Evolutionary conservation across 1,284 basidiomycete species (phyloP).

Genomic region (Heterobasidion occidentale): DNA sequence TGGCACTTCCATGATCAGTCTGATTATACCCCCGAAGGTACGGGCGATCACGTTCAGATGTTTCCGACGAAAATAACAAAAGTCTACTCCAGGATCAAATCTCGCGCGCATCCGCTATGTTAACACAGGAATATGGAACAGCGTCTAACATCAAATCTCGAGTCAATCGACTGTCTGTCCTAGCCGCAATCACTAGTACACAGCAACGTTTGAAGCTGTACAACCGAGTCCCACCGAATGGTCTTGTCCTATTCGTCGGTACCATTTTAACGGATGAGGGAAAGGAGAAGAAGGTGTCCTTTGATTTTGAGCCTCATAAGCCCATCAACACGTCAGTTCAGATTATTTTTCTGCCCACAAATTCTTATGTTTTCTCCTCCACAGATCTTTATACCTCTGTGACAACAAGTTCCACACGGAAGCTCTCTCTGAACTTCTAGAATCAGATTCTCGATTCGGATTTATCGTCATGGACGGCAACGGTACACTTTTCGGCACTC

Average conservation of each 20-base stretch:
- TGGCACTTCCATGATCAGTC: slow-evolving; percentile 98
- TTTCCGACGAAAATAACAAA: slow-evolving; percentile 1
- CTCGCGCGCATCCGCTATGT: slow-evolving; percentile 89
- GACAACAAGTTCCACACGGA: slow-evolving; percentile 99
- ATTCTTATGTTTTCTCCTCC: slow-evolving; percentile 6
- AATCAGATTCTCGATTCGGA: slow-evolving; percentile 96
- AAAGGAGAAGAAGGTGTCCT: slow-evolving; percentile 97
- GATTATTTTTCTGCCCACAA: neutral
- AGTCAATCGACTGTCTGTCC: slow-evolving; percentile 95
- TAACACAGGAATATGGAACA: slow-evolving; percentile 97
- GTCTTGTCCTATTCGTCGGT: slow-evolving; percentile 94
- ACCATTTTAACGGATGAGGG: slow-evolving; percentile 98
- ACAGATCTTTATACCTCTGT: slow-evolving; percentile 92
- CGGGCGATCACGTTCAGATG: slow-evolving; percentile 13
- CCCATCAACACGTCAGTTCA: slow-evolving; percentile 91
- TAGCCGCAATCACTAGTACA: slow-evolving; percentile 98
- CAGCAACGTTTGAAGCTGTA: slow-evolving; percentile 98
- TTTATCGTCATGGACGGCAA: slow-evolving; percentile 99
- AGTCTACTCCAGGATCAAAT: slow-evolving; percentile 73
- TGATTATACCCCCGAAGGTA: slow-evolving; percentile 94
- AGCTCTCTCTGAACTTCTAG: slow-evolving; percentile 91
- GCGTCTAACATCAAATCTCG: slow-evolving; percentile 99
- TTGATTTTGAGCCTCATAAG: slow-evolving; percentile 97
- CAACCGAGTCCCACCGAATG: slow-evolving; percentile 93
- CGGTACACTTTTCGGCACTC: slow-evolving; percentile 92